Evolutionary conservation across 2,329 filamentous ascomycete genomes (phyloP), one percentile per base, ranked within the genome.

Genomic region (Fusarium bactridioides): DNA sequence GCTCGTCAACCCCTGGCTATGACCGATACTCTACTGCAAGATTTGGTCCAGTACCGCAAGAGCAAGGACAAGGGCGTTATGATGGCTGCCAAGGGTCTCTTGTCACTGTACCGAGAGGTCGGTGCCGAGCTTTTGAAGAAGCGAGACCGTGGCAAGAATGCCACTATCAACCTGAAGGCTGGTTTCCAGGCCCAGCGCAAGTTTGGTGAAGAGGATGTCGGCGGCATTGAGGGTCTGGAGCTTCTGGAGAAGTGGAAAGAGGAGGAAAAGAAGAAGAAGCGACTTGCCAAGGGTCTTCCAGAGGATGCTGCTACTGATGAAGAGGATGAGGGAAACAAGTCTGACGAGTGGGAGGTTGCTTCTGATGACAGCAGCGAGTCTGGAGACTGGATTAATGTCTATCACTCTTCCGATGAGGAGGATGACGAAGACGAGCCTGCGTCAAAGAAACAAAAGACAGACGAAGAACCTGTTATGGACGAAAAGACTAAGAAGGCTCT

Each of bases 1-100:
- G 92, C 91, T 6, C 89, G 96, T 72, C 96, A 99, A 79, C 95
- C 96, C 4, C 85, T 98, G n/a, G 95, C 95, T 10, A 98, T 99
- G 93, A 94, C 91, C 57, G 95, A 98, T 73, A 97, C 95, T 0
- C 84, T 99, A n/a, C 84, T 99, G 35, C 95, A 99, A 81, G 96
- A 99, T 85, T 84, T 99, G 58, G 94, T 98, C 15, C 93, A 96
- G 85, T 98, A 99, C 83, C 90, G 94, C 68, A 97, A 97, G 86
- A 97, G 94, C 79, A 99, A 99, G 80, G 96, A 99, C 79, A 99
- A 98, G 85, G 95, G 95, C 67, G 93, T 96, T n/a, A 95, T 97
- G 89, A 98, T 99, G 96, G 96, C 96, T 12, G 94, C 95, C 19
- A 95, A 96, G 81, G 95, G 96, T 72, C 85, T 99, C 11, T 86